phyloP scores from a whole-genome alignment of 805 yeast genomes.

The Kodamaea kakaduensis region DNA sequence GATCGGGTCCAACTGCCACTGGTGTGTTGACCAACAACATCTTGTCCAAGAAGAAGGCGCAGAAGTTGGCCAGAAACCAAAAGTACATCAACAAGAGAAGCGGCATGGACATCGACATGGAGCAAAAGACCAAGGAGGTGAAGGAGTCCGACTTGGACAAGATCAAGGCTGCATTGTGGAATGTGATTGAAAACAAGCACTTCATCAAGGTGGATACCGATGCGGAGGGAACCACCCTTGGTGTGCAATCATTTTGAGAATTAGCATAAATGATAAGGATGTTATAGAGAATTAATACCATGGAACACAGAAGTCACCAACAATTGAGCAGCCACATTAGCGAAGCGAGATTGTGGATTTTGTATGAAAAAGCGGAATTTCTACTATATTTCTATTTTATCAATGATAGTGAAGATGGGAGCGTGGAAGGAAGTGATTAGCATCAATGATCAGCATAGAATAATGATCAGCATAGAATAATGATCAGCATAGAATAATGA shows the following conservation, averaged over 20 bases:
- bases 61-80: constrained; percentile 75
- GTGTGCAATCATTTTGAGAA: constrained; percentile 65
- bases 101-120: constrained; percentile 31
- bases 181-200: constrained; percentile 58
- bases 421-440: no score
- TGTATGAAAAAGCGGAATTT: no score
- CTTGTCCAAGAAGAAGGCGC: constrained; percentile 71
- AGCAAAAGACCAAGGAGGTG: constrained; percentile 23
- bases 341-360: no score
- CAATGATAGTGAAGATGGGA: no score
- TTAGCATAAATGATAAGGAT: background rate
- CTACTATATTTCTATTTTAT: no score
- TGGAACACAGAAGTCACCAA: no score
- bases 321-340: no score
- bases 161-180: constrained; percentile 67
- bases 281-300: no score
- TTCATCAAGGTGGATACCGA: constrained; percentile 40
- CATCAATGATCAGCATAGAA: no score
- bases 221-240: constrained; percentile 82
- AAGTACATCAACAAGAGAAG: constrained; percentile 62
- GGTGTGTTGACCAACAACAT: constrained; percentile 51
- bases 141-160: constrained; percentile 36
- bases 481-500: no score
- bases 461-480: no score
- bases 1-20: constrained; percentile 25